These are phyloP conservation scores for Emmonsiellopsis sp. DNA, from an alignment of 2,329 filamentous ascomycete genomes.

Conservation along the genomic window DNA sequence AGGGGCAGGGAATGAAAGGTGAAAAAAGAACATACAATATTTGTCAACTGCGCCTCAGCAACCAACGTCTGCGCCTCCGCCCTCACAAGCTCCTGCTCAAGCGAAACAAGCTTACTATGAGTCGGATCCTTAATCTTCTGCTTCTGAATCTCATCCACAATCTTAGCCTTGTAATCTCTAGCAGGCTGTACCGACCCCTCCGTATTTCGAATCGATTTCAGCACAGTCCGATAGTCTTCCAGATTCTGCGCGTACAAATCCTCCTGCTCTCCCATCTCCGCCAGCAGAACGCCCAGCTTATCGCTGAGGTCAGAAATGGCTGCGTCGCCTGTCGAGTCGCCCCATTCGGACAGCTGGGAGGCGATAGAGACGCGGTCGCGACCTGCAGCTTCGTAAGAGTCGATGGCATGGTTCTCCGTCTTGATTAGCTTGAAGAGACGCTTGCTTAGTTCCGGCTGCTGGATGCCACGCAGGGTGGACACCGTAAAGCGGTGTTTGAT, in stretches of 20 bases:
- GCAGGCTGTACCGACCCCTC: slow-evolving; percentile 92
- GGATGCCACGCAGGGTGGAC: slow-evolving; percentile 71
- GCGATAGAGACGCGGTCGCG: slow-evolving; percentile 79
- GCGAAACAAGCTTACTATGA: slow-evolving; percentile 67
- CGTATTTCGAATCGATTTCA: slow-evolving; percentile 93
- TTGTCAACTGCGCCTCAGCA: slow-evolving; percentile 91
- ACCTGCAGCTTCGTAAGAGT: slow-evolving; percentile 73
- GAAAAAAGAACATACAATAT: slow-evolving; percentile 57
- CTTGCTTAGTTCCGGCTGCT: slow-evolving; percentile 81
- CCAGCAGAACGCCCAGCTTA: slow-evolving; percentile 87
- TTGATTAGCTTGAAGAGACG: slow-evolving; percentile 91
- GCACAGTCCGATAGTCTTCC: slow-evolving; percentile 69
- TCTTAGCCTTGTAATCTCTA: slow-evolving; percentile 76
- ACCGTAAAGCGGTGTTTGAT: slow-evolving; percentile 70
- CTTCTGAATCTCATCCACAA: slow-evolving; percentile 84
- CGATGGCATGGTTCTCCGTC: slow-evolving; percentile 80
- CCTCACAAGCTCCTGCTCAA: slow-evolving; percentile 93
- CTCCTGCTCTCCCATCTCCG: slow-evolving; percentile 90
- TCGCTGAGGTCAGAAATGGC: slow-evolving; percentile 82
- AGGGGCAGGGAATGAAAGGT: background rate
- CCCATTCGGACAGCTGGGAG: slow-evolving; percentile 90
- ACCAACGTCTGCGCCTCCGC: slow-evolving; percentile 94
- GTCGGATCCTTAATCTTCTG: slow-evolving; percentile 88
- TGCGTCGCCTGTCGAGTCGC: slow-evolving; percentile 82
- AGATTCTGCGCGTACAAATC: slow-evolving; percentile 76